Conservation (phyloP, 208 protist genomes). For the Leishmania major region DNA sequence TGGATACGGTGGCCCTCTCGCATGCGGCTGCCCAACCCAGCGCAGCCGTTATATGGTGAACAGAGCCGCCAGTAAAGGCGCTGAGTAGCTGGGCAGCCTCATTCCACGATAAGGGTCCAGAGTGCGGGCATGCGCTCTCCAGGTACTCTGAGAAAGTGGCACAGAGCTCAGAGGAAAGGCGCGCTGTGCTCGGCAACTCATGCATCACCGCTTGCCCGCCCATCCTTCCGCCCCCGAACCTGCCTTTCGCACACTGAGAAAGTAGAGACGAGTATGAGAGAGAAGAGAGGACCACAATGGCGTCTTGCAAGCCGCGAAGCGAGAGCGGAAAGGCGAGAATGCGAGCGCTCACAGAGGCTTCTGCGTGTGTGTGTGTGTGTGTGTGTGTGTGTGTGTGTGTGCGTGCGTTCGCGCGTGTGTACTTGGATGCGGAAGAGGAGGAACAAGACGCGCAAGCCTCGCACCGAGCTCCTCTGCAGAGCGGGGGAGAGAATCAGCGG, state of each 20-base stretch:
- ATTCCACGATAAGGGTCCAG: neutral
- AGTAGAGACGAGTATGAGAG: neutral
- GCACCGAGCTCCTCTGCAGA: neutral
- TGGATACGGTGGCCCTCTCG: neutral
- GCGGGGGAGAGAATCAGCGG: neutral
- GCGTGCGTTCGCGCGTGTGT: neutral
- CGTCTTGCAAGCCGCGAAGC: neutral
- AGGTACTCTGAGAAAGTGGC: neutral
- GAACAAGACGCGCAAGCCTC: neutral
- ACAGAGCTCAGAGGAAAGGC: constrained; percentile 1
- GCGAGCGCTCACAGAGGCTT: neutral
- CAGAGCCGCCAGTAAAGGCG: constrained; percentile 10
- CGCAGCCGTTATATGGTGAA: neutral
- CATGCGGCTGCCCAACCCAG: neutral
- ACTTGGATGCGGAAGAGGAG: neutral
- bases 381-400: neutral
- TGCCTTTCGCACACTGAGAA: neutral
- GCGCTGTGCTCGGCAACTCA: neutral
- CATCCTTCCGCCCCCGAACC: neutral
- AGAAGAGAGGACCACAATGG: neutral
- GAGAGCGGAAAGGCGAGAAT: neutral
- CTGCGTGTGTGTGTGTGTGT: neutral
- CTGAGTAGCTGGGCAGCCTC: constrained; percentile 7
- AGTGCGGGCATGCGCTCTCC: neutral
- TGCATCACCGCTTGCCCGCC: neutral